Base-by-base conservation (phyloP, 805 yeast genomes). In the Saturnispora besseyi region DNA sequence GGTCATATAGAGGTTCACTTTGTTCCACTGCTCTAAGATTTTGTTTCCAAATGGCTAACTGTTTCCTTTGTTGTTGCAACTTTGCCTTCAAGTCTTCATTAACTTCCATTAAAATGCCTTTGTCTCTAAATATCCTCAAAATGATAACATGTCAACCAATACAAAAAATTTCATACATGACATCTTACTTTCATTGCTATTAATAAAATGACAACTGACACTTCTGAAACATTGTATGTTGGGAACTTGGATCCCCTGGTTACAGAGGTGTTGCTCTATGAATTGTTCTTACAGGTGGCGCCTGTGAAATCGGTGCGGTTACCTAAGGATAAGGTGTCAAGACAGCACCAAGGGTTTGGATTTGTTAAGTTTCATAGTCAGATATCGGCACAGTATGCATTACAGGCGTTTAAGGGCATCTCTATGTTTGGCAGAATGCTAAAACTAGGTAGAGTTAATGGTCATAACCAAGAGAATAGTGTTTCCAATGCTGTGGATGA, bases 201-300 rank as follows among this genome's bases (percentile, higher is more conserved):
- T 4, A 15, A 9, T 5, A 32, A 12, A 36, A 44, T 44, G 43
- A 28, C 48, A 29, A 28, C 33, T 5, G 48, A 29, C 5, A 28
- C 32, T 12, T 32, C 78, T 38, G 77, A 80, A 2, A 76, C 95
- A 1, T 63, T 89, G 1, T 89, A 87, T 61, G 75, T 89, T 13
- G 96, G 97, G 0, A 87, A 89, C 56, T 66, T 93, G 4, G 96
- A 87, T 56, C 79, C 82, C 1, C 75, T 77, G 44, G 95, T 81
- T 5, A 79, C 81, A 1, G 96, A 87, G 58, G 67, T 73, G 2
- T 60, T 90, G 18, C 64, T 93, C 29, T 87, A 82, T 60, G 99
- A 93, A 63, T 73, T 93, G 21, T 81, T 89, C 63, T 64, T 86
- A 6, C 98, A 93, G 63, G 82, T 87, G 40, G 89, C 91, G 0